Base-by-base conservation (phyloP, 371 early-diverging fungal species). In the Mucor velutinosus region DNA sequence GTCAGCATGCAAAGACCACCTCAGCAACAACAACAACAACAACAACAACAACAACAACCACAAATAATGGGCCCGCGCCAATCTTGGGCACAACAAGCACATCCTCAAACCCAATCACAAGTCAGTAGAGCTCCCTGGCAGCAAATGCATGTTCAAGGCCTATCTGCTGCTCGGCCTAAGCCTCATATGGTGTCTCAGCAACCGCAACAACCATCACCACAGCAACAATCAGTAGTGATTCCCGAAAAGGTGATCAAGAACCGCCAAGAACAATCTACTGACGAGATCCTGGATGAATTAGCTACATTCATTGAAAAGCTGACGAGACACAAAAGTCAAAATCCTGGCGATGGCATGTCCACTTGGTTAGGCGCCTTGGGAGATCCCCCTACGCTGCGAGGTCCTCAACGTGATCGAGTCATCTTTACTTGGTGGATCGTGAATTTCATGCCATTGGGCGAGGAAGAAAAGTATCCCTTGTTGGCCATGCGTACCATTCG, bases 381-480 rank as follows among this genome's bases (percentile, higher is more conserved):
- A 30, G 65, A 74, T 10, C 73, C 75, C 1, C 75, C 78, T 35
- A 35, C 39, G 4, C 37, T 66, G 11, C 56, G 62, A 23, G 75
- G 77, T 30, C 66, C 67, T 7, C 56, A 60, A 74, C 64, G 70
- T 8, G 74, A 74, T 62, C 66, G 77, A 17, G 75, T 76, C 7
- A 72, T 73, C 21, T 77, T 87, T 29, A 75, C 76, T 15, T 89
- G 83, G 75, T 88, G 90, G 88, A 71, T 85, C 0, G 83, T 84
- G 6, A 80, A 82, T 29, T 72, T 88, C 58, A 64, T 88, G 55
- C 88, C 88, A 2, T 61, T 88, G 7, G 70, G 71, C 29, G 76
- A 76, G 45, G 68, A 77, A 37, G 87, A 86, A 62, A 86, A 83
- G 47, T 69, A 78, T 35, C 74, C 74, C 30, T 58, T 89, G 25